phyloP scores from a whole-genome alignment of 306 rosid species.

The Prunus campanulata region DNA sequence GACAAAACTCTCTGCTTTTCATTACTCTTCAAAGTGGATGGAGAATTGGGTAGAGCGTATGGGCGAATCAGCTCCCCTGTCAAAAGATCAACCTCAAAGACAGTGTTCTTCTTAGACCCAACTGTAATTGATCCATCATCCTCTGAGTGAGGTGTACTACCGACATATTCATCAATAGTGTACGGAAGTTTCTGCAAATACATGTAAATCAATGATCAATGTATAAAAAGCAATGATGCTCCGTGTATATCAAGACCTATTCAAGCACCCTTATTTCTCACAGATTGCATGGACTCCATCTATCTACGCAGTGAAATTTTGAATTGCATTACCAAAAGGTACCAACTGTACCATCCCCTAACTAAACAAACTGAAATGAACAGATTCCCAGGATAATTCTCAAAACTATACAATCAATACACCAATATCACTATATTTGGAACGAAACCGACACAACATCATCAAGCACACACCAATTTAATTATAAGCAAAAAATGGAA shows the following conservation, averaged over 20 bases:
- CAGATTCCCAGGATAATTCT: neutral
- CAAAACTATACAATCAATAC: neutral
- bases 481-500: neutral
- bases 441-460: neutral
- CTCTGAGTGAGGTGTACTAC: slow-evolving; percentile 45
- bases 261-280: neutral
- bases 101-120: slow-evolving; percentile 60
- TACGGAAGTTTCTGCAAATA: slow-evolving; percentile 57
- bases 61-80: slow-evolving; percentile 51
- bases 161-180: slow-evolving; percentile 54
- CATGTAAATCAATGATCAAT: slow-evolving; percentile 4
- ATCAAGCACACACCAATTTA: neutral
- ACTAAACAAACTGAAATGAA: neutral
- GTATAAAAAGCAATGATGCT: neutral
- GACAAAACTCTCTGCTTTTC: slow-evolving; percentile 17
- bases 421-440: neutral
- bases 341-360: neutral
- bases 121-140: slow-evolving; percentile 73
- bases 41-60: slow-evolving; percentile 27
- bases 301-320: neutral
- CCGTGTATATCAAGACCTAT: too few species aligned
- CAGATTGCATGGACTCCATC: neutral
- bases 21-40: slow-evolving; percentile 30
- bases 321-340: neutral
- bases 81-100: slow-evolving; percentile 63